Base-by-base conservation (phyloP, 768 basidiomycete genomes). In the Agaricus blazei region DNA sequence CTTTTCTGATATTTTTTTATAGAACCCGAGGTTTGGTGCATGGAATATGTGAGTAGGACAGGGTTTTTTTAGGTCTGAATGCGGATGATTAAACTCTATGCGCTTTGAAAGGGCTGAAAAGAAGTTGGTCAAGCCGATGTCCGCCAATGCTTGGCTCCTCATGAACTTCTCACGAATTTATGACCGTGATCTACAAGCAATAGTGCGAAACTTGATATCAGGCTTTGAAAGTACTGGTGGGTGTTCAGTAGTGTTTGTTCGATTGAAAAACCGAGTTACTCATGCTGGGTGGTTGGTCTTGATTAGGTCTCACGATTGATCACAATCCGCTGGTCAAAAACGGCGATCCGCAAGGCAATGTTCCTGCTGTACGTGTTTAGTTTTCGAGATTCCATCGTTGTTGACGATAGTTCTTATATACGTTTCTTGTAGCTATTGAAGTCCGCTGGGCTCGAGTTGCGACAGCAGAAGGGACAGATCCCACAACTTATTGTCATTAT, bases 21-120 rank as follows among this genome's bases (percentile, higher is more conserved):
- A 87, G 85, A 65, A 59, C 40, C 90, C 87, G 0, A 68, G 72
- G 3, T 78, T 86, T 51, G 90, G 90, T 0, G 68, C 82, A 0
- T 92, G 90, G 90, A 91, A 91, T 56, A 88, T 91, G 89, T 83
- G 56, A 26, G 78, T 71, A 19, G 19, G 34, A 34, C 7, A 11
- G 8, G 7, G 41, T 54, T 19, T 12, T 60, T 51, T 34, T 26
- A 38, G 9, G 54, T 31, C 47, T 23, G 14, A 54, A n/a, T 31
- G 3, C 28, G 29, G 73, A 72, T 52, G 72, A 72, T 23, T 3
- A 69, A 73, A 56, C 75, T 74, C 70, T 75, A 59, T 79, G 74
- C 56, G 19, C 19, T 19, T 67, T 45, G 34, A 46, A 59, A 88
- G 84, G 85, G 75, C 85, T 0, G 86, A 87, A 59, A 88, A 88